Evolutionary conservation across 2,329 filamentous ascomycete species (phyloP), one percentile per base, ranked within the genome.

Genomic region (Gaeumannomyces tritici): DNA sequence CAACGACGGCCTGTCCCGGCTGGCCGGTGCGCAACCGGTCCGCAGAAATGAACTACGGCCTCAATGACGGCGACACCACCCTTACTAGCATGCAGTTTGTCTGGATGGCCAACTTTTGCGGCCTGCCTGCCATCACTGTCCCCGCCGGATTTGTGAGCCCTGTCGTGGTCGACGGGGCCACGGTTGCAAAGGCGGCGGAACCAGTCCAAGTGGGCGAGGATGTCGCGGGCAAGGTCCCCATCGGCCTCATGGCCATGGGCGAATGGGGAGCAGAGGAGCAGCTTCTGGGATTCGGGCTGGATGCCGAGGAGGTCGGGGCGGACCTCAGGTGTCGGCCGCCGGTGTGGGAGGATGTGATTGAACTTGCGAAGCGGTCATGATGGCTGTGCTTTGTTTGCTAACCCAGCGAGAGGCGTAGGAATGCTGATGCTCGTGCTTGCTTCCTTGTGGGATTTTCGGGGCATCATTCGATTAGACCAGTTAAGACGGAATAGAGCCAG

Each of bases 1-100:
- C 90, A 0, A 90, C 88, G 0, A 88, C 85, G 0, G 71, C 71
- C 21, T 80, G 77, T 59, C 75, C 77, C 0, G 80, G 79, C 6
- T 77, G 77, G 70, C 77, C 74, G 2, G 77, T 82, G 55, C 70
- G 72, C 55, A 64, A 63, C 47, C 58, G 42, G 57, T 57, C 67
- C 4, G 68, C 66, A 1, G 79, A 80, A 67, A 65, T 78, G 4
- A 65, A 62, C 1, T 72, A 74, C 55, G 79, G 79, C 1, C 63
- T 81, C 0, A 79, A 74, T 35, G 79, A 82, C 60, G 79, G 79
- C 5, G 77, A 79, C 64, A 71, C 70, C 24, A 82, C 79, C 0
- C 70, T 81, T 29, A 67, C 73, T 61, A 76, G 73, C 58, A 82
- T 82, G 80, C 74, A 75, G 64, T 82, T 79, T 57, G 76, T 79